These are phyloP conservation scores for Macrophomina pseudophaseolina DNA, from an alignment of 2,329 filamentous ascomycete species.

Conservation along the genomic window DNA sequence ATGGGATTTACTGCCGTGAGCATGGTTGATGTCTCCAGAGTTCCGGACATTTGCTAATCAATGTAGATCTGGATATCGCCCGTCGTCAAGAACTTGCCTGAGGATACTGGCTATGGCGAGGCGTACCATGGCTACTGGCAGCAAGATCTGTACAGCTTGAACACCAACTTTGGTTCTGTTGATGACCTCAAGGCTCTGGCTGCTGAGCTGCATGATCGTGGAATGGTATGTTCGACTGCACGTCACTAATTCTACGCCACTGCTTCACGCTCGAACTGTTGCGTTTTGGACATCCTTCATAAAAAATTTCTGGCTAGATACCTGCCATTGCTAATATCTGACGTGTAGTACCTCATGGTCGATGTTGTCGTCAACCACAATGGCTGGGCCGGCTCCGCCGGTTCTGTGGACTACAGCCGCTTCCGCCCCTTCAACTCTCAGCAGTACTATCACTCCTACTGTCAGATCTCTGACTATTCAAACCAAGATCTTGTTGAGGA, in stretches of 20 bases:
- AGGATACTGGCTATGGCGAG: constrained; percentile 48
- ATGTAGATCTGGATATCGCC: constrained; percentile 55
- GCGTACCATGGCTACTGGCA: constrained; percentile 60
- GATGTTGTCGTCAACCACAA: constrained; percentile 65
- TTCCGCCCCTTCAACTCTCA: constrained; percentile 61
- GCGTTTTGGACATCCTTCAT: too few species aligned
- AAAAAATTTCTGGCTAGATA: too few species aligned
- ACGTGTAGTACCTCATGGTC: constrained; percentile 61
- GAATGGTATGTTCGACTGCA: constrained; percentile 51
- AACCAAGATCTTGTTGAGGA: constrained; percentile 53
- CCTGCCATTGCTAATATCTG: background rate
- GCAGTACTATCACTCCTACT: constrained; percentile 66
- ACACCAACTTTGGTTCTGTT: constrained; percentile 63
- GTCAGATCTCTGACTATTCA: constrained; percentile 60
- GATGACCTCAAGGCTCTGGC: constrained; percentile 65
- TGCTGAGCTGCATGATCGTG: constrained; percentile 58
- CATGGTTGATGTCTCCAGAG: background rate
- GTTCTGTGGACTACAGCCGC: constrained; percentile 58
- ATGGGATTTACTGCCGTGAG: constrained; percentile 65
- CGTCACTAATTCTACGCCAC: background rate
- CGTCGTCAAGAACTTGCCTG: constrained; percentile 48
- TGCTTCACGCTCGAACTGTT: background rate
- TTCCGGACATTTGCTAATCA: background rate
- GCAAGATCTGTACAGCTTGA: constrained; percentile 59
- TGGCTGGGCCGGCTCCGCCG: constrained; percentile 55